These are phyloP conservation scores for Cladophialophora bantiana DNA, from an alignment of 2,329 filamentous ascomycete genomes.

Conservation along the genomic window DNA sequence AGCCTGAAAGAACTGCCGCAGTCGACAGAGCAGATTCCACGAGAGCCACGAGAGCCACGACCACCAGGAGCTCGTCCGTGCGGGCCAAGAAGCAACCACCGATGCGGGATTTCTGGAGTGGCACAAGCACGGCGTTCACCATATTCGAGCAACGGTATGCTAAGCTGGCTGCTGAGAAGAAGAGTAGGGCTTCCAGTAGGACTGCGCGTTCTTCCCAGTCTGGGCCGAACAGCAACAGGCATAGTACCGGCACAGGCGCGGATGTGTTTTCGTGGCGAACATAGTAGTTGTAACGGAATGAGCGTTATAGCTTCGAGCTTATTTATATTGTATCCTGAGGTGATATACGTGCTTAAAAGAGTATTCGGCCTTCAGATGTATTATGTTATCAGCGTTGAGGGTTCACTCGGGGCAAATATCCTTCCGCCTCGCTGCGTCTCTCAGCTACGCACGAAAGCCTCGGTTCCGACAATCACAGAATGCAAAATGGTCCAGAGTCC, in stretches of 20 bases:
- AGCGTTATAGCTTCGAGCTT: neutral
- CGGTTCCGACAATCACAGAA: neutral
- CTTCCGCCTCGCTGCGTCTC: neutral
- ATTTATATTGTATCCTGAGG: too few species aligned
- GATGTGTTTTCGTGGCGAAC: conserved; percentile 21
- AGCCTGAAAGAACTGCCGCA: neutral
- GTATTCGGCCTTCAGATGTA: neutral
- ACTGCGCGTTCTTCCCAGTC: neutral
- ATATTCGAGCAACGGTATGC: conserved; percentile 11
- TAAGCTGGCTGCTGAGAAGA: conserved; percentile 1
- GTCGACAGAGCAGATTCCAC: too few species aligned
- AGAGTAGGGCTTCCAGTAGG: neutral
- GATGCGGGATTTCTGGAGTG: neutral
- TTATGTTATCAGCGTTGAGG: neutral
- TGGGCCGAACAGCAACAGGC: neutral
- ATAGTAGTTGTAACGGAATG: neutral
- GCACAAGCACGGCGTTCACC: conserved; percentile 18
- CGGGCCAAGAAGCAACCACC: neutral
- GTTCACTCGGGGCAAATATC: neutral
- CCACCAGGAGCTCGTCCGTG: neutral
- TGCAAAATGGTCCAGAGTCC: too few species aligned
- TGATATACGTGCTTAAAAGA: neutral
- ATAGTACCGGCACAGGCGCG: neutral
- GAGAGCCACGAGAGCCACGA: neutral
- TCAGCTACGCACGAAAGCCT: conserved; percentile 3